Evolutionary conservation across 2,329 filamentous ascomycete species (phyloP).

Genomic region (Fusarium algeriense): DNA sequence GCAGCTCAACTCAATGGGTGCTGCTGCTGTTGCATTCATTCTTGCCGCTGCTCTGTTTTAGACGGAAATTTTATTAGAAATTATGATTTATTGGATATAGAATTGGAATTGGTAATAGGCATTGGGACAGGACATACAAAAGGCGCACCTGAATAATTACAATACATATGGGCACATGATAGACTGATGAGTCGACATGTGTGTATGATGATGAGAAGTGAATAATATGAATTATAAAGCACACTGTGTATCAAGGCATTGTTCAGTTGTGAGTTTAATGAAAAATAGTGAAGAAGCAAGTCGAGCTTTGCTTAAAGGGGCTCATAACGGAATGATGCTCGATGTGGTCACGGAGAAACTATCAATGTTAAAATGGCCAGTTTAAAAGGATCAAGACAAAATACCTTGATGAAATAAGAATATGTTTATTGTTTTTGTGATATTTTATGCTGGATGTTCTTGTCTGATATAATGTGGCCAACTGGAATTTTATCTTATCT

Average conservation of each 20-base stretch:
- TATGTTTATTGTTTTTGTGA: too few species aligned
- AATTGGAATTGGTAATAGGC: conserved; percentile 17
- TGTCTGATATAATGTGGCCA: too few species aligned
- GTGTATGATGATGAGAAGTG: neutral
- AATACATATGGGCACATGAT: conserved; percentile 7
- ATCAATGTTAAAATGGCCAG: too few species aligned
- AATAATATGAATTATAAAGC: neutral
- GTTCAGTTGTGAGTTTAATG: neutral
- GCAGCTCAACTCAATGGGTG: conserved; percentile 50
- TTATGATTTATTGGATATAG: conserved; percentile 1
- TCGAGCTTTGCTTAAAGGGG: neutral
- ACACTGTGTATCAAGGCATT: neutral
- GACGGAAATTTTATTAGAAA: neutral
- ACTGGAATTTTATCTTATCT: neutral
- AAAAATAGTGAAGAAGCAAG: neutral
- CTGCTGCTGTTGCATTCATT: conserved; percentile 49
- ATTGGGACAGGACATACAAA: neutral
- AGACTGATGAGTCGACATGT: neutral
- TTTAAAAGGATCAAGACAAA: too few species aligned
- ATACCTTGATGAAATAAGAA: too few species aligned
- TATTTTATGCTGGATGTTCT: too few species aligned
- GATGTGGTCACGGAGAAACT: too few species aligned
- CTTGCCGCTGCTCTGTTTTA: conserved; percentile 50
- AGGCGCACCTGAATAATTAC: conserved; percentile 4
- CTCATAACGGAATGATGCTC: neutral